Evolutionary conservation across 441 rosid genomes (phyloP), one percentile per base, ranked within the genome.

Genomic region (Pelargonium myrrhifolium): DNA sequence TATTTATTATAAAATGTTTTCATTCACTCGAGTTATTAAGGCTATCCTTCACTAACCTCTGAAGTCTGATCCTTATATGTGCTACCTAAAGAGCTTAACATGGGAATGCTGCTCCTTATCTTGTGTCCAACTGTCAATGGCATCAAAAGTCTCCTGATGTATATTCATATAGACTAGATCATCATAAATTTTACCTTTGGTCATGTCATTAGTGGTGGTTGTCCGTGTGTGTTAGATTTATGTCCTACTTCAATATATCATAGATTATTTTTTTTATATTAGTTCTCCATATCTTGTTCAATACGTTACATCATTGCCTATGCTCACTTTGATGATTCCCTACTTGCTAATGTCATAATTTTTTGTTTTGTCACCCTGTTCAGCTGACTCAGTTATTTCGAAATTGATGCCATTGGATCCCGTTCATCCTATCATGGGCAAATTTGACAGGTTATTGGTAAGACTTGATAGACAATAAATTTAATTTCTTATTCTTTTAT

Each of bases 381-480:
- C 89, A 86, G 89, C 73, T 58, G 75, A 77, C 65, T 71, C 47
- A 24, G 64, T 66, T 49, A 77, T 62, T 75, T 76, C 87, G 67
- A 81, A 80, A 17, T 67, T 80, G 51, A 68, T 80, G 71, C 79
- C 75, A 64, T 74, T 83, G 81, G 82, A 80, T 68, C 81, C 69
- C 75, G 75, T 78, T 74, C 86, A 79, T 75, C 88, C 89, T 21
- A 75, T 81, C 75, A 71, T 76, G 58, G 68, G 83, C 67, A 82
- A 81, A 82, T 85, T 93, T 76, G 83, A 79, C 71, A 84, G 97
- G 81, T 73, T 89, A 79, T 69, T 89, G 95, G 98, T 93, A 85
- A 80, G 95, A 59, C 28, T 45, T 67, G 67, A 53, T 47, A 73
- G 60, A 35, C 51, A 61, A 8, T 1, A 39, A 49, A 35, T 66